These are phyloP conservation scores for Aspergillus calidoustus DNA, from an alignment of 2,329 filamentous ascomycete species.

Conservation along the genomic window DNA sequence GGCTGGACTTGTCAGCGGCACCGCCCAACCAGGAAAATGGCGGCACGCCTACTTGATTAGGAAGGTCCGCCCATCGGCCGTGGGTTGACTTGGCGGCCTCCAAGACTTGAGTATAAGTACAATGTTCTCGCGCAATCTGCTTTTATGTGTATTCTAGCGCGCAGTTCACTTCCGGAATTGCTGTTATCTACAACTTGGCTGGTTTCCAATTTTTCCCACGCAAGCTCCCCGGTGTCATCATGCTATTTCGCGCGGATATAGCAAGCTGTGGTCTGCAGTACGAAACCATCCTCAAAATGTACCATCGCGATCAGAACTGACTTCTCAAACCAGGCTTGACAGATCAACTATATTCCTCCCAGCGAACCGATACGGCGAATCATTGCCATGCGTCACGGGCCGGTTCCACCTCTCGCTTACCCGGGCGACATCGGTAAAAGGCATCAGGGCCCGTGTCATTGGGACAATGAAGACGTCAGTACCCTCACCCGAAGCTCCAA, in stretches of 20 bases:
- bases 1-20: neutral
- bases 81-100: no score
- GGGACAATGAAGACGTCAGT: slow-evolving; percentile 25
- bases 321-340: slow-evolving; percentile 17
- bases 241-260: neutral
- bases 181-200: no score
- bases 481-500: no score
- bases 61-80: neutral
- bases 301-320: neutral
- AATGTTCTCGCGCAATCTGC: no score
- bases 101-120: no score
- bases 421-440: slow-evolving; percentile 15
- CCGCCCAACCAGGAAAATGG: neutral
- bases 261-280: neutral
- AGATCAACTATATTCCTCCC: slow-evolving; percentile 25
- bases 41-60: neutral
- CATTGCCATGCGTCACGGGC: slow-evolving; percentile 17
- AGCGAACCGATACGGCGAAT: neutral
- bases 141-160: no score
- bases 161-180: no score
- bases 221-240: neutral
- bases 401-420: slow-evolving; percentile 18
- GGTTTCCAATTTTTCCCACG: no score
- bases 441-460: slow-evolving; percentile 22
- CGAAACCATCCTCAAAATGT: neutral